Evolutionary conservation across 345 rosid genomes (phyloP).

Genomic region (Eucalyptus virginea): DNA sequence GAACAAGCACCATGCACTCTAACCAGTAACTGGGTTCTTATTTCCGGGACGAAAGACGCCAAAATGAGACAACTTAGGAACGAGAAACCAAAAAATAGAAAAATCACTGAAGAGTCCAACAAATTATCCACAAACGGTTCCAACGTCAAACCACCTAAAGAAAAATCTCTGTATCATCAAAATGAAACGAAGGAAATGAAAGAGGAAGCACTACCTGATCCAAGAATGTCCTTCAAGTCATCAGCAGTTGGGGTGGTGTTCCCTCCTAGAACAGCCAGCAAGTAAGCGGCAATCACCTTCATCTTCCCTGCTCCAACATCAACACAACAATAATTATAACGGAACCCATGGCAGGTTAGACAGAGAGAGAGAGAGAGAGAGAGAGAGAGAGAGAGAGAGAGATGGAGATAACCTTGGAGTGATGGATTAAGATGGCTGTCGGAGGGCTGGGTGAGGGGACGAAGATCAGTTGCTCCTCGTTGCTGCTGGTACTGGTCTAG

Average conservation of each 20-base stretch:
- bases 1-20: background rate
- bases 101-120: background rate
- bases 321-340: background rate
- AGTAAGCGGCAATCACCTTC: constrained; percentile 52
- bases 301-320: constrained; percentile 1
- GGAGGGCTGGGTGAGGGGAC: background rate
- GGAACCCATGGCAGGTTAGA: background rate
- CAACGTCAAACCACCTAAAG: background rate
- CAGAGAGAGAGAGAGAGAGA: background rate
- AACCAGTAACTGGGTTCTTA: background rate
- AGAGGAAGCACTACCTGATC: constrained; percentile 7
- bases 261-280: constrained; percentile 52
- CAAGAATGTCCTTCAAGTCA: constrained; percentile 33
- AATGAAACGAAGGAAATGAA: background rate
- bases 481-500: background rate
- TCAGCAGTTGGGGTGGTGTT: constrained; percentile 29
- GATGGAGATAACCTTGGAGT: background rate
- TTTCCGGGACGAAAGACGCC: background rate
- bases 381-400: background rate
- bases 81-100: background rate
- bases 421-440: background rate
- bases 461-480: background rate
- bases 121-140: background rate
- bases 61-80: background rate
- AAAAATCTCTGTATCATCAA: background rate